Evolutionary conservation across 768 basidiomycete species (phyloP).

Genomic region (Boletus barrowsii): DNA sequence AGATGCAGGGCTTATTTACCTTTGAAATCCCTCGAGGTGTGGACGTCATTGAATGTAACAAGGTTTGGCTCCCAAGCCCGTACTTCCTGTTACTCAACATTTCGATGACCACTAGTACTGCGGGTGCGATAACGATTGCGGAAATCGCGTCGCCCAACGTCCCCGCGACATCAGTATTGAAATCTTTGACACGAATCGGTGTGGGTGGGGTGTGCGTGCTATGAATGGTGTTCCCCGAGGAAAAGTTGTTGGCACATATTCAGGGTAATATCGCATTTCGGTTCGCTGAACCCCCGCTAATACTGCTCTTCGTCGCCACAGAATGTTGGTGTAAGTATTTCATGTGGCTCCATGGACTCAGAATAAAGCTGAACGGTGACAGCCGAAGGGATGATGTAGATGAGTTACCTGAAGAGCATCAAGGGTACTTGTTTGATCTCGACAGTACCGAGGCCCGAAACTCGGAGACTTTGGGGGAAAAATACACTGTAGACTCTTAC

Average conservation of each 20-base stretch:
- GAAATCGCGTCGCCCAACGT: conserved; percentile 59
- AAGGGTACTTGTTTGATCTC: conserved; percentile 59
- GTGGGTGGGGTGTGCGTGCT: conserved; percentile 69
- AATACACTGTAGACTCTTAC: conserved; percentile 57
- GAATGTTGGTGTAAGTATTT: conserved; percentile 44
- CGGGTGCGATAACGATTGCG: conserved; percentile 42
- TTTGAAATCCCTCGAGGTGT: conserved; percentile 41
- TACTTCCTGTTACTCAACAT: neutral
- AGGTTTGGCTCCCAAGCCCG: conserved; percentile 33
- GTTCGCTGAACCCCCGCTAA: conserved; percentile 1
- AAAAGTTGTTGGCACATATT: conserved; percentile 64
- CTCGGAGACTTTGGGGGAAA: conserved; percentile 29
- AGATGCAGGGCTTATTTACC: conserved; percentile 46
- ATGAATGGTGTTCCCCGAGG: conserved; percentile 41
- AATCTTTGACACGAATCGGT: conserved; percentile 57
- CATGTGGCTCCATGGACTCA: neutral
- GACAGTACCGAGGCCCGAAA: conserved; percentile 50
- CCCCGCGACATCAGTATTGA: conserved; percentile 57
- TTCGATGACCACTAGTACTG: conserved; percentile 38
- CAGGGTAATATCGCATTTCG: conserved; percentile 47
- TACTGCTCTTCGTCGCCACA: conserved; percentile 18
- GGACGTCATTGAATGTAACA: conserved; percentile 67
- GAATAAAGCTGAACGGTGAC: neutral
- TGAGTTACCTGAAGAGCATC: conserved; percentile 33
- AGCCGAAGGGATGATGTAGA: conserved; percentile 46